A percentile compares a stretch with the other conserved stretches of the same genome.
Conservation (phyloP, 2,329 filamentous ascomycete species). For the Fusarium udum region DNA sequence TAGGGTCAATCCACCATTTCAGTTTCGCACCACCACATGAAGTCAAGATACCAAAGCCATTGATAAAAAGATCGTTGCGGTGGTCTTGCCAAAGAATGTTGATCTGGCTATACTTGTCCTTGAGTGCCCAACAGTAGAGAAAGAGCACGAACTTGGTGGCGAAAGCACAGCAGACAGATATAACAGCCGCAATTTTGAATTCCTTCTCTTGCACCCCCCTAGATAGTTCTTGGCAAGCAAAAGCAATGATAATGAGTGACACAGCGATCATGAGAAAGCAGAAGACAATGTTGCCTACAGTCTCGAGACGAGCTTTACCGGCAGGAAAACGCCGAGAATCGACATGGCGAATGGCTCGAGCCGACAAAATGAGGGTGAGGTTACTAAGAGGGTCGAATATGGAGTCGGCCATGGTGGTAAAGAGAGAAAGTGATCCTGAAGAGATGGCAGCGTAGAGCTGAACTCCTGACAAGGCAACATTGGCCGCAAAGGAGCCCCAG, state of each 20-base stretch:
- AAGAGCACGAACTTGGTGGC: constrained; percentile 84
- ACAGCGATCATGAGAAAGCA: constrained; percentile 96
- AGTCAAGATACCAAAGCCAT: constrained; percentile 90
- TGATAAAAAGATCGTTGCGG: constrained; percentile 96
- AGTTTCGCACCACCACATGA: constrained; percentile 91
- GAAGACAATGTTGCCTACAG: constrained; percentile 94
- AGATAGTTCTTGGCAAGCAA: constrained; percentile 76
- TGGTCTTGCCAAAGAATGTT: constrained; percentile 96
- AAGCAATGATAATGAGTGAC: constrained; percentile 90
- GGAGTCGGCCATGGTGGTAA: constrained; percentile 96
- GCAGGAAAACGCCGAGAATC: constrained; percentile 88
- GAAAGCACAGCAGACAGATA: constrained; percentile 87
- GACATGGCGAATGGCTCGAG: constrained; percentile 87
- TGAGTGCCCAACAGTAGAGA: constrained; percentile 89
- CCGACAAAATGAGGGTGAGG: constrained; percentile 83
- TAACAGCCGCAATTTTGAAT: constrained; percentile 84
- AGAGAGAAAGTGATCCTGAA: constrained; percentile 91
- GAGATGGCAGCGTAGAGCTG: constrained; percentile 90
- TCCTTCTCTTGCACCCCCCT: constrained; percentile 60
- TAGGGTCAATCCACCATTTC: constrained; percentile 93
- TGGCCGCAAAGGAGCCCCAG: constrained; percentile 78
- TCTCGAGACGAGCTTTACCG: constrained; percentile 93
- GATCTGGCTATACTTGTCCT: constrained; percentile 91
- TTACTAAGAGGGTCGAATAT: constrained; percentile 94
- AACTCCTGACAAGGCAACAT: constrained; percentile 78